phyloP scores from a whole-genome alignment of 176 grass and related monocot genomes.

The Triticum timopheevii region DNA sequence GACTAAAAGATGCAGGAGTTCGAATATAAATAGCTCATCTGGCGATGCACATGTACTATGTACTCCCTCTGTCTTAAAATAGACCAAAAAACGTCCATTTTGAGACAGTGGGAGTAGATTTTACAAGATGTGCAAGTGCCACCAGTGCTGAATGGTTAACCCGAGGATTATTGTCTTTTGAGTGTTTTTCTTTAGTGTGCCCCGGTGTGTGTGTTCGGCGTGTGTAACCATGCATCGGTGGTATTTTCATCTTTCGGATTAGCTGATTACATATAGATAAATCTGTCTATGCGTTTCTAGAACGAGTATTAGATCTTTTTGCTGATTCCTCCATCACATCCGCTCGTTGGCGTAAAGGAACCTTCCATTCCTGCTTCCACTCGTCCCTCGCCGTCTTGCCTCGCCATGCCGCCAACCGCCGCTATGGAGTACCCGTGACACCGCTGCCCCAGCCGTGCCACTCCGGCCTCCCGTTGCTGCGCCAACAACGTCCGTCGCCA shows the following conservation, averaged over 20 bases:
- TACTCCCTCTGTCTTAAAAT: too few relatives aligned
- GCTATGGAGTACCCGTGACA: too few relatives aligned
- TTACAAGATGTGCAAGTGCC: neutral
- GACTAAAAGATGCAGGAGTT: neutral
- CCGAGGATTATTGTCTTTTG: neutral
- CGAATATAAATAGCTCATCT: neutral
- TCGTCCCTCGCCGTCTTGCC: too few relatives aligned
- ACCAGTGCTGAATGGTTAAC: neutral
- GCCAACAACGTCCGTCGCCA: too few relatives aligned
- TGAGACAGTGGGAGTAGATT: neutral
- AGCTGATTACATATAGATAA: neutral
- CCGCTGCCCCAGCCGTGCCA: too few relatives aligned
- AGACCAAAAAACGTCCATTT: too few relatives aligned
- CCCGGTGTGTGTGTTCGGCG: neutral
- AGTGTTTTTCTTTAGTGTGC: neutral
- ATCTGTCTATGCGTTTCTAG: neutral
- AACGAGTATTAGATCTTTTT: neutral
- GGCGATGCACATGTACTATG: neutral
- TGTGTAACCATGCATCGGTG: neutral
- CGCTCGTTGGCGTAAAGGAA: too few relatives aligned
- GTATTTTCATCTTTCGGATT: neutral
- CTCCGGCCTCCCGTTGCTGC: too few relatives aligned
- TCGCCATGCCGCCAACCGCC: too few relatives aligned
- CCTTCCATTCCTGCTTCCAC: too few relatives aligned
- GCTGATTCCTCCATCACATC: too few relatives aligned